These are phyloP conservation scores for Triticum timopheevii DNA, from an alignment of 176 grass and related monocot genomes.

Conservation along the genomic window DNA sequence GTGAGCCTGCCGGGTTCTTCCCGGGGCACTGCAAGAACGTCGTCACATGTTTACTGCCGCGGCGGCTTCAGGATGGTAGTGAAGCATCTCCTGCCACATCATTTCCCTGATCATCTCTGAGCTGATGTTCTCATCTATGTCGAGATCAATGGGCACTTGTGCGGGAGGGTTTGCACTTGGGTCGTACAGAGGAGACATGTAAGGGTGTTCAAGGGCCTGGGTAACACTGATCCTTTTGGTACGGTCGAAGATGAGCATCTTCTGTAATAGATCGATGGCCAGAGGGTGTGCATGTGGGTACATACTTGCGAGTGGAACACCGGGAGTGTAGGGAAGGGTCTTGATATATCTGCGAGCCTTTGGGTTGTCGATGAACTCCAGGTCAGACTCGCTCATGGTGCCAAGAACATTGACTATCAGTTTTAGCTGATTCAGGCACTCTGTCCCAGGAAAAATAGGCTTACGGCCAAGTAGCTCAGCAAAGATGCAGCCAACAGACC, in stretches of 20 bases:
- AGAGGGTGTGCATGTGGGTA: constrained; percentile 53
- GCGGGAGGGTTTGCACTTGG: constrained; percentile 52
- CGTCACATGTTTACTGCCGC: constrained; percentile 28
- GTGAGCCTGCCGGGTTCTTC: constrained; percentile 12
- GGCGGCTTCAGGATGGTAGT: constrained; percentile 48
- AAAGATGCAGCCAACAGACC: constrained; percentile 64
- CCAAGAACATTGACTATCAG: constrained; percentile 58
- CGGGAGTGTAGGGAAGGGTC: constrained; percentile 49
- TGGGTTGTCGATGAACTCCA: constrained; percentile 59
- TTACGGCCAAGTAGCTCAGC: constrained; percentile 60
- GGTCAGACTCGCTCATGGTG: constrained; percentile 54
- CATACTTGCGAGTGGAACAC: constrained; percentile 44
- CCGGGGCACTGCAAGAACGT: not conserved
- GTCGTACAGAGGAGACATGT: constrained; percentile 59
- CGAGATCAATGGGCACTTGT: constrained; percentile 47
- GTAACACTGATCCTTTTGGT: constrained; percentile 49
- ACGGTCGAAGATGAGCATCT: constrained; percentile 60
- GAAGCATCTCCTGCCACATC: constrained; percentile 68
- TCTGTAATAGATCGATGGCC: constrained; percentile 54
- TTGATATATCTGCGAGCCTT: constrained; percentile 63
- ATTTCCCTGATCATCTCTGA: constrained; percentile 54
- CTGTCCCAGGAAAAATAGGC: constrained; percentile 54
- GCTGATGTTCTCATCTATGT: constrained; percentile 49
- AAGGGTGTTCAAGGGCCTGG: constrained; percentile 52
- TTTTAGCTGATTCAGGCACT: constrained; percentile 62